These are phyloP conservation scores for Fibroporia radiculosa DNA, from an alignment of 768 basidiomycete genomes.

Conservation along the genomic window DNA sequence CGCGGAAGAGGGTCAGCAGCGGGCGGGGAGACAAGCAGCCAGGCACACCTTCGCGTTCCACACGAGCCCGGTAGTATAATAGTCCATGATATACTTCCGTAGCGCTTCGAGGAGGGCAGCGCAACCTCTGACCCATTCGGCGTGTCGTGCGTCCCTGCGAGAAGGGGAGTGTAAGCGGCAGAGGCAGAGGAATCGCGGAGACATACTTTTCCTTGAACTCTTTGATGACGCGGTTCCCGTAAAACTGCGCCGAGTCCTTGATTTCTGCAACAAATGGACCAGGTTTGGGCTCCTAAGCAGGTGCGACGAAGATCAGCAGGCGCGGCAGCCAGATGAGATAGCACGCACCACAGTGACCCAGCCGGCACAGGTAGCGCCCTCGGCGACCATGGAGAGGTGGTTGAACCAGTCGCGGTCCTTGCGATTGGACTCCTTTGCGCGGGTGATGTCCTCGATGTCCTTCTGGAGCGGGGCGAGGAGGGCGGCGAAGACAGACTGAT, in stretches of 20 bases:
- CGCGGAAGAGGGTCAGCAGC: background rate
- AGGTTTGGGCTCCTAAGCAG: slow-evolving; percentile 60
- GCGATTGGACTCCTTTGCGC: slow-evolving; percentile 74
- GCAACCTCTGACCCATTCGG: slow-evolving; percentile 82
- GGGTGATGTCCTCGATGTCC: slow-evolving; percentile 68
- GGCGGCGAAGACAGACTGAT: slow-evolving; percentile 44
- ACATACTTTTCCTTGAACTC: slow-evolving; percentile 89
- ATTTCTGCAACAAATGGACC: slow-evolving; percentile 71
- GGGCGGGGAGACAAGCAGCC: background rate
- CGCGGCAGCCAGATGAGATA: background rate
- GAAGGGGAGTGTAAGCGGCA: background rate
- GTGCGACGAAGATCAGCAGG: background rate
- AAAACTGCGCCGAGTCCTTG: slow-evolving; percentile 84
- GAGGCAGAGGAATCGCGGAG: background rate
- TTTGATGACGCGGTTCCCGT: slow-evolving; percentile 83
- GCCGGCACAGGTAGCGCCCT: slow-evolving; percentile 72
- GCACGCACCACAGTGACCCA: slow-evolving; percentile 79
- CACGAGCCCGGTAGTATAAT: slow-evolving; percentile 75
- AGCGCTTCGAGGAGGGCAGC: slow-evolving; percentile 65
- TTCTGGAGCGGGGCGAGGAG: slow-evolving; percentile 63
- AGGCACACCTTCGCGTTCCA: slow-evolving; percentile 77
- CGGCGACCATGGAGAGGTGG: slow-evolving; percentile 75
- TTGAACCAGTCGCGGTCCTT: slow-evolving; percentile 77
- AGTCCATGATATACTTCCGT: slow-evolving; percentile 76
- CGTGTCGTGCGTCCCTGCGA: slow-evolving; percentile 75